Evolutionary conservation across 1,284 basidiomycete species (phyloP).

Genomic region (Irpex lacteus): DNA sequence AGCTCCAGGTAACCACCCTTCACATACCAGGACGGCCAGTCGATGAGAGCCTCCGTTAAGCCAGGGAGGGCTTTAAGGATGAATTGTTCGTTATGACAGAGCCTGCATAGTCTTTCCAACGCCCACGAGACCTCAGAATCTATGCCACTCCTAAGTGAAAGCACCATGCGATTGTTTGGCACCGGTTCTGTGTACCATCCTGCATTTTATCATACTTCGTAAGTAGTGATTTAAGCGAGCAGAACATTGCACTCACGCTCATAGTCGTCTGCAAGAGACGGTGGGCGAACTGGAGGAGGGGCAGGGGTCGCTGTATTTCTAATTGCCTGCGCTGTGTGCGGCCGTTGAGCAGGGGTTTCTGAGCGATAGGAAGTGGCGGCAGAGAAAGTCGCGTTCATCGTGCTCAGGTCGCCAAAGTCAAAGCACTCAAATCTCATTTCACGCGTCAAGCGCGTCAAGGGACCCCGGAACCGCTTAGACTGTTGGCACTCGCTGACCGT

Average conservation of each 20-base stretch:
- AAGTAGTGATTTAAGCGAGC: background rate
- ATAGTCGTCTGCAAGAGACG: constrained; percentile 68
- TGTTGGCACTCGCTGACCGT: background rate
- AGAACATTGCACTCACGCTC: constrained; percentile 50
- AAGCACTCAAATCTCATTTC: background rate
- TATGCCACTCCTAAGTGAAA: constrained; percentile 76
- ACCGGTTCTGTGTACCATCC: constrained; percentile 79
- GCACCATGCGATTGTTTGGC: constrained; percentile 76
- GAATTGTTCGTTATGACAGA: constrained; percentile 76
- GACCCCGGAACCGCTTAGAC: constrained; percentile 4
- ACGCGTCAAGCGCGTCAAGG: constrained; percentile 9
- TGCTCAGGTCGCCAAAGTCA: background rate
- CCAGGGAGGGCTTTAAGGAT: constrained; percentile 66
- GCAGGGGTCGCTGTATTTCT: constrained; percentile 6
- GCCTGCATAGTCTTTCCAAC: constrained; percentile 71
- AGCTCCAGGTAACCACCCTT: constrained; percentile 46
- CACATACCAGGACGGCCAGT: constrained; percentile 79
- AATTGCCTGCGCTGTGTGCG: background rate
- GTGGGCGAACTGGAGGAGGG: constrained; percentile 23
- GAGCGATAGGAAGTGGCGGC: constrained; percentile 9
- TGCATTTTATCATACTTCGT: constrained; percentile 27
- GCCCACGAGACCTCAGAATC: constrained; percentile 78
- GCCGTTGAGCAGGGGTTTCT: constrained; percentile 6
- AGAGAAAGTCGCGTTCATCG: constrained; percentile 8
- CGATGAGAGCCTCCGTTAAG: constrained; percentile 74